phyloP scores from a whole-genome alignment of 2,329 filamentous ascomycete species.

The Kalaharituber pfeilii region DNA sequence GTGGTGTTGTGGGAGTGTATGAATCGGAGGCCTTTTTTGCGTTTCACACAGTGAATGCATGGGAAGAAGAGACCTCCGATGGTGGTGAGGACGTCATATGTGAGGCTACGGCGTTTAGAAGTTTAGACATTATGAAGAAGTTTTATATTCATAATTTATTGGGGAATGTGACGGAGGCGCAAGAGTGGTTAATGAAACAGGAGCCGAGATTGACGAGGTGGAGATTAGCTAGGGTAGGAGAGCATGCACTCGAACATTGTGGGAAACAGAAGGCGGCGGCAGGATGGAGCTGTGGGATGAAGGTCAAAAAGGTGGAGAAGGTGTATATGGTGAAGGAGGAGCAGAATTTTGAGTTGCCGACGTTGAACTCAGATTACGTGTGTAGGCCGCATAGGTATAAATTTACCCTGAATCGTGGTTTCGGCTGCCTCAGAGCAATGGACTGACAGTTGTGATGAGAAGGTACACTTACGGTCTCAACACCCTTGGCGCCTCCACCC shows the following conservation, averaged over 20 bases:
- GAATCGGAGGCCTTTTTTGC: slow-evolving; percentile 53
- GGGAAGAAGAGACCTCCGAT: slow-evolving; percentile 40
- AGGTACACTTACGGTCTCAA: slow-evolving; percentile 41
- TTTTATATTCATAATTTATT: slow-evolving; percentile 53
- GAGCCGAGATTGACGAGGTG: not conserved
- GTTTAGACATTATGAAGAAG: slow-evolving; percentile 44
- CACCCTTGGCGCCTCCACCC: slow-evolving; percentile 40
- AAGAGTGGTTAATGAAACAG: not conserved
- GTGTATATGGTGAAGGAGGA: slow-evolving; percentile 14
- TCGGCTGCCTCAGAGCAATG: not conserved
- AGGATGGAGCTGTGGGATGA: not conserved
- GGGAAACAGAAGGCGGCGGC: not conserved
- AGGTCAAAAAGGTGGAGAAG: not conserved
- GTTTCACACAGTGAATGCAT: slow-evolving; percentile 67
- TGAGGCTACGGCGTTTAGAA: slow-evolving; percentile 48
- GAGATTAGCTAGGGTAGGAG: not conserved
- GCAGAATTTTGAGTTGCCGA: slow-evolving; percentile 39
- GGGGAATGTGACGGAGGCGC: not conserved
- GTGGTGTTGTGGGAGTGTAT: slow-evolving; percentile 52
- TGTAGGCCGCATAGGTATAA: slow-evolving; percentile 34
- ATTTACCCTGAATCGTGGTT: not conserved
- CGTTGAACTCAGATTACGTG: slow-evolving; percentile 42
- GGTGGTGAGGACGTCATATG: slow-evolving; percentile 42
- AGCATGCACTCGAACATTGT: not conserved
- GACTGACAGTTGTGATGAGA: not conserved